Evolutionary conservation across 2,329 filamentous ascomycete species (phyloP).

Genomic region (Amesomyces nigricolor): DNA sequence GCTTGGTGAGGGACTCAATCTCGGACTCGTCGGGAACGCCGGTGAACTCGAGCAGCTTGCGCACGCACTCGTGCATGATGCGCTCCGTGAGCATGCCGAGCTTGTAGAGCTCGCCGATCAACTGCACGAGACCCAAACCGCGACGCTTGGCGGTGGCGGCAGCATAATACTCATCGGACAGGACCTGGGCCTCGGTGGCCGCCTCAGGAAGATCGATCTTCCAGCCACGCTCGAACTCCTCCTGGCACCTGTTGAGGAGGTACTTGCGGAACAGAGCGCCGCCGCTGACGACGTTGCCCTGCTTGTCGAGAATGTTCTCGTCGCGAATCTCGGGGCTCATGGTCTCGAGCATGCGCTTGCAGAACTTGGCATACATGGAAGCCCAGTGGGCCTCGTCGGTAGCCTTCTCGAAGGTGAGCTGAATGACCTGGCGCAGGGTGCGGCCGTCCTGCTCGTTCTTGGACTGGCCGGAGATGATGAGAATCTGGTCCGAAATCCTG

Average conservation of each 20-base stretch:
- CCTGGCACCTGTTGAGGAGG: conserved; percentile 94
- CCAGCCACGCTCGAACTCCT: conserved; percentile 98
- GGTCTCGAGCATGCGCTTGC: conserved; percentile 89
- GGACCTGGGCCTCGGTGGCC: conserved; percentile 67
- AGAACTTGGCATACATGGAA: conserved; percentile 98
- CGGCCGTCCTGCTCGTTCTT: conserved; percentile 93
- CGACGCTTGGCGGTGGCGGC: conserved; percentile 92
- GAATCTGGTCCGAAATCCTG: conserved; percentile 87
- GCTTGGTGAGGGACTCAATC: conserved; percentile 89
- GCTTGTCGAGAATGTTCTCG: conserved; percentile 88
- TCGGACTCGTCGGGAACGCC: conserved; percentile 91
- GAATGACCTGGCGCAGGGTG: conserved; percentile 94
- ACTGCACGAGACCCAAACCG: conserved; percentile 95
- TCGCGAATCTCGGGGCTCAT: conserved; percentile 96
- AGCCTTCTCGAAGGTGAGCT: conserved; percentile 98
- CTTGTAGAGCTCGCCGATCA: conserved; percentile 99
- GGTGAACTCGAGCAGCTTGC: conserved; percentile 93
- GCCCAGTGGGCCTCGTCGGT: conserved; percentile 98
- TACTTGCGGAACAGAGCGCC: conserved; percentile 98
- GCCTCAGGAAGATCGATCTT: conserved; percentile 78
- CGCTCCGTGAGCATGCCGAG: conserved; percentile 96
- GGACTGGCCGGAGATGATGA: conserved; percentile 87
- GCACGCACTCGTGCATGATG: conserved; percentile 99
- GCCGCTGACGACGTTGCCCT: conserved; percentile 79
- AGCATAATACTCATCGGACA: conserved; percentile 95